Conservation (phyloP, 2,329 filamentous ascomycete species). For the Graphilbum ipis-grandicollis region DNA sequence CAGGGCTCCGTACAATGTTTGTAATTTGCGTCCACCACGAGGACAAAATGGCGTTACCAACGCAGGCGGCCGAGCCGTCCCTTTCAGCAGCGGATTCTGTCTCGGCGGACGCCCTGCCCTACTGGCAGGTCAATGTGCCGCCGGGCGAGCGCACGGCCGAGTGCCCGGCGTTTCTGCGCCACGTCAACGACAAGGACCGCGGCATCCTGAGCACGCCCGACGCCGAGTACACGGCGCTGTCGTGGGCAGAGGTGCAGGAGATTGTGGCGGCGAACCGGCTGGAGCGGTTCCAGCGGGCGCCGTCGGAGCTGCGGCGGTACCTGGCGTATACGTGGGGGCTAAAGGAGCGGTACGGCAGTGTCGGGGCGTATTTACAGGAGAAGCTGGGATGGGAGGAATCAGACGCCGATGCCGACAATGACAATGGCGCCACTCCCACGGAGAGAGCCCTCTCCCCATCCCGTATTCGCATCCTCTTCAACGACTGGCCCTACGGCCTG, state of each 20-base stretch:
- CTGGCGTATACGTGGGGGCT: slow-evolving; percentile 50
- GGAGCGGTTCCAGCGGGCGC: slow-evolving; percentile 58
- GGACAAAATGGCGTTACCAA: no score
- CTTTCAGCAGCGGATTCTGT: background rate
- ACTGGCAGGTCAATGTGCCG: slow-evolving; percentile 73
- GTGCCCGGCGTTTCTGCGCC: slow-evolving; percentile 55
- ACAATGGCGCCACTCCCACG: no score
- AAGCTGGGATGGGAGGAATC: slow-evolving; percentile 48
- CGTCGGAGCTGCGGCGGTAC: slow-evolving; percentile 65
- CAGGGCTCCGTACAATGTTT: no score
- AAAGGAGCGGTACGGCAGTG: slow-evolving; percentile 50
- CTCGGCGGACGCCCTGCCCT: slow-evolving; percentile 26
- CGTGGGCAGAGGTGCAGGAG: slow-evolving; percentile 52
- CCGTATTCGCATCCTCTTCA: slow-evolving; percentile 64
- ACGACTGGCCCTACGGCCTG: slow-evolving; percentile 91
- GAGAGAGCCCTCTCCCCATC: no score
- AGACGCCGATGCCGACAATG: background rate
- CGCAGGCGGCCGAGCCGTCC: no score
- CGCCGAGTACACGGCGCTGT: slow-evolving; percentile 38
- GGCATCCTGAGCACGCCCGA: slow-evolving; percentile 56
- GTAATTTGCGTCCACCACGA: no score
- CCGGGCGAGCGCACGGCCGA: slow-evolving; percentile 37
- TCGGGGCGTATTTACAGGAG: slow-evolving; percentile 56
- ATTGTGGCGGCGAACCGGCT: slow-evolving; percentile 51
- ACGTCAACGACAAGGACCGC: slow-evolving; percentile 49